Evolutionary conservation across 306 rosid species (phyloP), one percentile per base, ranked within the genome.

Genomic region (Citrullus colocynthis): DNA sequence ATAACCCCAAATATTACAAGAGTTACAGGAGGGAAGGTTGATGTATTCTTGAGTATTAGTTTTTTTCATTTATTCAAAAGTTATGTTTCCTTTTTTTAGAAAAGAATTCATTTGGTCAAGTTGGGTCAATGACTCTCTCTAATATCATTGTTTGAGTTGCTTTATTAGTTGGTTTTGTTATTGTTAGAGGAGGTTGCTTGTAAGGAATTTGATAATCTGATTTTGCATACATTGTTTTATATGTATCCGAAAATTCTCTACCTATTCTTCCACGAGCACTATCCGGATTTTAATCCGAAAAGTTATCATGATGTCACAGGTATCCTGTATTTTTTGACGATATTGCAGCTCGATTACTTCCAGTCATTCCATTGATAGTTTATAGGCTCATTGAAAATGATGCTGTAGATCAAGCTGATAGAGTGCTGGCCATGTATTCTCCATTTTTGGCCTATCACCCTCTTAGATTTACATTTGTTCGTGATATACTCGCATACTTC

Each of bases 401-500:
- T 75, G 97, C 92, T 58, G 87, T 80, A 81, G 99, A 95, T 81
- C 81, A 87, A 76, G 99, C 93, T 41, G 99, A 95, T 16, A 87
- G 93, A 81, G 42, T 92, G 69, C 80, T 95, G 83, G 88, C 83
- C 71, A 69, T 88, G 77, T 95, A 90, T 86, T 80, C 90, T 80
- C 48, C 74, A 56, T 86, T 92, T 81, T 92, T 95, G 82, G 88
- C 87, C 69, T 90, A 87, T 80, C 90, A 95, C 79, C 97, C 99
- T 70, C 81, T 92, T 55, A 88, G 97, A 81, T 95, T 95, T 85
- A 84, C 97, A n/a, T 95, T 95, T 84, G 99, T 91, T 70, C 99
- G 98, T 72, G 97, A 95, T 87, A 92, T 92, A 87, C 96, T 95
- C 65, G 96, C 99, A 56, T 95, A 95, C 86, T 95, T 95, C 86